Evolutionary conservation across 169 alveolate genomes (phyloP).

Genomic region (Miamiensis avidus): DNA sequence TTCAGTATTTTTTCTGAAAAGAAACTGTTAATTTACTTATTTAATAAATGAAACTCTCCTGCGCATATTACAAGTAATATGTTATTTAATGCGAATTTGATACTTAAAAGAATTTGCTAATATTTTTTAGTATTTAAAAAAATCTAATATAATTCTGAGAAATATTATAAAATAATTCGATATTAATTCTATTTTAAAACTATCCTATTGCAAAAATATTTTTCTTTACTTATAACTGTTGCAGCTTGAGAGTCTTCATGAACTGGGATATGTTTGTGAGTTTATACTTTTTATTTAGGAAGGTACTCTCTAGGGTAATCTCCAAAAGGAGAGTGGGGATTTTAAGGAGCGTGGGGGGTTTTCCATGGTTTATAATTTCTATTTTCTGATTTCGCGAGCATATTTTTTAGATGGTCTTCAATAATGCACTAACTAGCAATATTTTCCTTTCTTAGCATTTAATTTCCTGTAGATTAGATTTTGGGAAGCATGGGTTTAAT

Average conservation of each 20-base stretch:
- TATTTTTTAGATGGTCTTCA: slow-evolving; percentile 65
- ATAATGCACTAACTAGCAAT: slow-evolving; percentile 50
- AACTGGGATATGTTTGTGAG: slow-evolving; percentile 46
- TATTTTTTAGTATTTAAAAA: no score
- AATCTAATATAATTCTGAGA: no score
- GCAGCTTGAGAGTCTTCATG: slow-evolving; percentile 75
- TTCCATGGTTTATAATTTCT: slow-evolving; percentile 63
- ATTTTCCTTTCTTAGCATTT: slow-evolving; percentile 45
- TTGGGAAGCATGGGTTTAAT: slow-evolving; percentile 37
- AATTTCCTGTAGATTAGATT: slow-evolving; percentile 17
- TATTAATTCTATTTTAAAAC: no score
- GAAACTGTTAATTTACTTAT: no score
- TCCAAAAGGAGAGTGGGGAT: slow-evolving; percentile 91
- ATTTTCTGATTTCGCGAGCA: slow-evolving; percentile 58
- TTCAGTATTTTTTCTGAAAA: no score
- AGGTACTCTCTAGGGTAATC: slow-evolving; percentile 88
- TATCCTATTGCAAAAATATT: no score
- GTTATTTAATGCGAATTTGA: no score
- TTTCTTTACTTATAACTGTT: slow-evolving; percentile 52
- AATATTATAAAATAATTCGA: no score
- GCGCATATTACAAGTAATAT: no score
- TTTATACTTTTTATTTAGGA: slow-evolving; percentile 59
- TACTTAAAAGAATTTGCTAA: no score
- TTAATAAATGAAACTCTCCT: no score
- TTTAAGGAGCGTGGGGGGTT: slow-evolving; percentile 69